phyloP scores from a whole-genome alignment of 768 basidiomycete species.

The Tulasnella sp. region DNA sequence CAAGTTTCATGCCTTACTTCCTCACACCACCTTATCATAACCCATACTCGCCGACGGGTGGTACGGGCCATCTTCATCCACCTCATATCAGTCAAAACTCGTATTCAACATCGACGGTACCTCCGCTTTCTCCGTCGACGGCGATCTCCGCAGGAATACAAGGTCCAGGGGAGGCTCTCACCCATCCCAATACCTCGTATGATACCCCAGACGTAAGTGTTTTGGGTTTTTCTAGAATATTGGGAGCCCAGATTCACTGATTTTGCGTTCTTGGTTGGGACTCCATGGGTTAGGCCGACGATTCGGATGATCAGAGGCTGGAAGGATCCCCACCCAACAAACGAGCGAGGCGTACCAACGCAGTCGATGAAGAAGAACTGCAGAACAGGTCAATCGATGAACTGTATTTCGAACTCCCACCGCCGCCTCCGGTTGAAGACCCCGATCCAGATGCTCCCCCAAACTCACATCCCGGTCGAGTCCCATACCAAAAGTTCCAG shows the following conservation, averaged over 20 bases:
- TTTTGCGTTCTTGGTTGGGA: not conserved
- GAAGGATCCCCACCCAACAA: not conserved
- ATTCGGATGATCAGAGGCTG: not conserved
- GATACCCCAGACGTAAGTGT: not conserved
- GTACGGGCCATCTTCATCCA: slow-evolving; percentile 5
- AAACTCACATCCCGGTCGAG: not conserved
- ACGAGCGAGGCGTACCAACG: not conserved
- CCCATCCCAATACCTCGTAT: not conserved
- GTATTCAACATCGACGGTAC: slow-evolving; percentile 1
- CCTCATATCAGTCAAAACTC: slow-evolving; percentile 1
- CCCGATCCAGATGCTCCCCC: not conserved
- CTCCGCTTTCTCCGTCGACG: not conserved
- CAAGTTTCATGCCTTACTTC: slow-evolving; percentile 6
- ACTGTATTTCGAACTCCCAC: slow-evolving; percentile 6
- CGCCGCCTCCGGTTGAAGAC: not conserved
- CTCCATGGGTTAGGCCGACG: not conserved
- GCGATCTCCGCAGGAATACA: not conserved
- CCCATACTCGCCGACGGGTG: slow-evolving; percentile 5
- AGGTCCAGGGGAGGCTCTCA: not conserved
- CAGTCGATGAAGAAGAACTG: not conserved
- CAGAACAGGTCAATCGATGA: slow-evolving; percentile 3
- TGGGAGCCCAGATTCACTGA: not conserved
- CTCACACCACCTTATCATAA: slow-evolving; percentile 10
- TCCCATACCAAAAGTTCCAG: not conserved
- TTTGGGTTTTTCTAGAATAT: not conserved